Evolutionary conservation across 371 early-diverging fungal genomes (phyloP), one percentile per base, ranked within the genome.

Genomic region (Blakeslea trispora): DNA sequence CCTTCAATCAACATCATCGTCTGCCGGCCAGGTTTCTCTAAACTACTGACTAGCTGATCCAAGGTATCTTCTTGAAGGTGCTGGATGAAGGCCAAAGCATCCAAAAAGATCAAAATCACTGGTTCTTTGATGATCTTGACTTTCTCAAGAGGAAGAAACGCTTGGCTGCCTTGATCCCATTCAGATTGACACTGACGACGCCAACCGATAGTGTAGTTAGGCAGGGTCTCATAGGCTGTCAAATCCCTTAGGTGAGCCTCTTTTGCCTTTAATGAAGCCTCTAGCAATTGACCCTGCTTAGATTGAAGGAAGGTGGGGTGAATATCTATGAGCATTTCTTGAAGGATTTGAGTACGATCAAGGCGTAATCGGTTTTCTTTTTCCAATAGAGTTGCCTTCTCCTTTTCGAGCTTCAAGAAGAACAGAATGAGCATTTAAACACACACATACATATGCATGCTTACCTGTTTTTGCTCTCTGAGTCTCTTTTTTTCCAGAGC

Each of bases 261-360:
- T n/a, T 65, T 64, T 19, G 55, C 66, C 42, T 64, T 52, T 17
- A 82, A 53, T 11, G 66, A 55, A 1, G 55, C 41, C 18, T 74
- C 56, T 28, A 82, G 45, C 31, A 68, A 55, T 8, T 72, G 47
- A 4, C 79, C 81, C n/a, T 75, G 50, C 14, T 52, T 44, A 2
- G 19, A 22, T 2, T 47, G 22, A 14, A 53, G 35, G 15, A 74
- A 70, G 4, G 55, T 53, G 1, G 61, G 64, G 41, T 81, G 75
- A 4, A 87, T 47, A 22, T 76, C 72, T 0, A 86, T 46, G 34
- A 83, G 81, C 77, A 87, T 82, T 50, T 87, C 86, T 32, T 59
- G 58, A 7, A 78, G 48, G 5, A 69, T 64, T 15, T 83, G 75
- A 0, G 59, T 52, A 24, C 85, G 75, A 37, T 73, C 55, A 1